Conservation (phyloP, 2,329 filamentous ascomycete species). For the Truncatella angustata region DNA sequence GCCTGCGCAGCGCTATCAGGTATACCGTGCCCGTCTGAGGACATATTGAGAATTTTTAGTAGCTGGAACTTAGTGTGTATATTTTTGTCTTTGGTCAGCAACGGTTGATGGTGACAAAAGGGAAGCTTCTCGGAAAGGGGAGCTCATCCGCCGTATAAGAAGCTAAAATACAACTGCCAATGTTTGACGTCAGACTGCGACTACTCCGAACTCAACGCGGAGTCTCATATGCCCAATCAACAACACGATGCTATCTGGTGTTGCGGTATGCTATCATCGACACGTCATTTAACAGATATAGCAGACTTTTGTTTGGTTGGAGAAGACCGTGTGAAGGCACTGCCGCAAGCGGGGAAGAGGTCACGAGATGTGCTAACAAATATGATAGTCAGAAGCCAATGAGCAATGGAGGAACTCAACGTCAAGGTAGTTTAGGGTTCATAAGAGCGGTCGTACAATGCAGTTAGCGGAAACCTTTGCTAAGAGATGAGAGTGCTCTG, state of each 20-base stretch:
- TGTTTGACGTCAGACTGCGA: constrained; percentile 3
- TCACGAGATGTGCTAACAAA: no score
- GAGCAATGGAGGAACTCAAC: no score
- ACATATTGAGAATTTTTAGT: no score
- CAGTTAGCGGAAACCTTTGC: no score
- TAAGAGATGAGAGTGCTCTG: no score
- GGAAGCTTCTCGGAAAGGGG: neutral
- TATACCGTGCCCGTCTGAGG: constrained; percentile 8
- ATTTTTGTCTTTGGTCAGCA: neutral
- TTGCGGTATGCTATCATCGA: constrained; percentile 2
- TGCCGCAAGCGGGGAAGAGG: neutral
- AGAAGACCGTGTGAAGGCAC: neutral
- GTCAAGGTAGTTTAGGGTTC: no score
- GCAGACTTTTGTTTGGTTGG: constrained; percentile 1
- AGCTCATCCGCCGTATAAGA: neutral
- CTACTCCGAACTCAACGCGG: neutral
- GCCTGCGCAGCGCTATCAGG: neutral
- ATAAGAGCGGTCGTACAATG: no score
- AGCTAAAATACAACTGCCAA: neutral
- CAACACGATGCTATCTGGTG: neutral
- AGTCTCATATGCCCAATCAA: neutral
- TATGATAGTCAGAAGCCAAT: no score
- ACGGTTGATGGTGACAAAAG: neutral
- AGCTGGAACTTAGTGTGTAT: no score
- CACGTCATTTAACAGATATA: constrained; percentile 2